These are phyloP conservation scores for Coemansia sp. DNA, from an alignment of 192 early-diverging fungal species.

Conservation along the genomic window DNA sequence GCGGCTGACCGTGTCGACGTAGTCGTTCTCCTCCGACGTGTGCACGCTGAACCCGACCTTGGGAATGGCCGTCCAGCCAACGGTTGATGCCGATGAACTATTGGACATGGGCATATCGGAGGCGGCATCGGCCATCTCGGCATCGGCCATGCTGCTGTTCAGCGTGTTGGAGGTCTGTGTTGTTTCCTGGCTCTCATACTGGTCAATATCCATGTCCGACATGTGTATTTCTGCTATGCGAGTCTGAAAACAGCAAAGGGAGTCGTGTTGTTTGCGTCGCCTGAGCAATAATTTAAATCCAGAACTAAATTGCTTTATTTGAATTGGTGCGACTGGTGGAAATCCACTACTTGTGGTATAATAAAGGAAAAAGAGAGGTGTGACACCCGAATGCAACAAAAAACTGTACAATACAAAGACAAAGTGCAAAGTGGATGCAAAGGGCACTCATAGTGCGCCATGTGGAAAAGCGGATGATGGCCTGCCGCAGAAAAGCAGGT, in stretches of 20 bases:
- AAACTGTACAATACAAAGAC: neutral
- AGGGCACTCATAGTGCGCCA: too few species aligned
- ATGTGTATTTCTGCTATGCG: neutral
- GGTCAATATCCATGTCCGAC: slow-evolving; percentile 12
- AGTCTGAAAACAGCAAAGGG: neutral
- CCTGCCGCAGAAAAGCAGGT: too few species aligned
- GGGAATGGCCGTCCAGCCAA: slow-evolving; percentile 19
- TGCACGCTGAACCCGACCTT: slow-evolving; percentile 79
- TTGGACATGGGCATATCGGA: neutral
- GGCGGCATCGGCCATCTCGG: slow-evolving; percentile 7
- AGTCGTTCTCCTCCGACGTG: slow-evolving; percentile 66
- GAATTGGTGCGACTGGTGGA: too few species aligned
- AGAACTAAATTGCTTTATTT: too few species aligned
- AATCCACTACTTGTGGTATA: too few species aligned
- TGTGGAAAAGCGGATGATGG: too few species aligned
- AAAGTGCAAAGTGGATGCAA: neutral
- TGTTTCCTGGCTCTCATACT: neutral
- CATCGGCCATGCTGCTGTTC: neutral
- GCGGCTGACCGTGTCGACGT: slow-evolving; percentile 70
- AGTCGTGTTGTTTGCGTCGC: too few species aligned
- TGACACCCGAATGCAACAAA: too few species aligned
- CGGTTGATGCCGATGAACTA: neutral
- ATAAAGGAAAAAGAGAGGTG: too few species aligned
- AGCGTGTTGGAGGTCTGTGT: neutral
- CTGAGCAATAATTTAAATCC: too few species aligned